Conservation (phyloP, 352 stramenopile species). For the Plasmopara viticola region DNA sequence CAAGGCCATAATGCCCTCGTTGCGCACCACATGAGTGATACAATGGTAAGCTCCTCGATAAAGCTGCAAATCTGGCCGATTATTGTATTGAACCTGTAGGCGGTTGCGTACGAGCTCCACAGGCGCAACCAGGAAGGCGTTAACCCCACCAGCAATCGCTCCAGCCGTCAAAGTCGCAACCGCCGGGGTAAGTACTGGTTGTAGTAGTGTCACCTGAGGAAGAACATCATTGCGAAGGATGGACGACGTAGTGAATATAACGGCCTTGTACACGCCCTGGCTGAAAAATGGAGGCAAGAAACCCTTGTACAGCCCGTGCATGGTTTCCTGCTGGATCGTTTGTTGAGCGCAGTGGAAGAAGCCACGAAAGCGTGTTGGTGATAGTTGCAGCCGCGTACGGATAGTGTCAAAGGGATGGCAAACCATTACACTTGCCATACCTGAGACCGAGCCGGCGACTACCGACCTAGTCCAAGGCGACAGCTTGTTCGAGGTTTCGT, state of each 20-base stretch:
- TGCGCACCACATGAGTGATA: slow-evolving; percentile 46
- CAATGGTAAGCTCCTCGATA: slow-evolving; percentile 60
- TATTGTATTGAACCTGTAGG: slow-evolving; percentile 73
- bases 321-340: slow-evolving; percentile 57
- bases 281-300: slow-evolving; percentile 84
- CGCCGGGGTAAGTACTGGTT: slow-evolving; percentile 39
- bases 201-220: slow-evolving; percentile 23
- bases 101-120: slow-evolving; percentile 80
- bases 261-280: slow-evolving; percentile 84
- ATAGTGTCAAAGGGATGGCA: slow-evolving; percentile 86
- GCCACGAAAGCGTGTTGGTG: slow-evolving; percentile 46
- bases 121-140: slow-evolving; percentile 64
- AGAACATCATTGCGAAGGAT: slow-evolving; percentile 52
- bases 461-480: slow-evolving; percentile 65
- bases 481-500: slow-evolving; percentile 12
- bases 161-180: slow-evolving; percentile 36
- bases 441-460: slow-evolving; percentile 65
- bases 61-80: slow-evolving; percentile 26
- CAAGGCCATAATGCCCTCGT: slow-evolving; percentile 51
- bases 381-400: slow-evolving; percentile 79
- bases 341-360: slow-evolving; percentile 56
- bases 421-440: slow-evolving; percentile 76
- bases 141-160: slow-evolving; percentile 58
- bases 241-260: slow-evolving; percentile 80
- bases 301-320: slow-evolving; percentile 73